A percentile compares a stretch with the other conserved stretches of the same genome.
These are phyloP conservation scores for Thalassiosira delicatula DNA, from an alignment of 352 stramenopile genomes.

Conservation along the genomic window DNA sequence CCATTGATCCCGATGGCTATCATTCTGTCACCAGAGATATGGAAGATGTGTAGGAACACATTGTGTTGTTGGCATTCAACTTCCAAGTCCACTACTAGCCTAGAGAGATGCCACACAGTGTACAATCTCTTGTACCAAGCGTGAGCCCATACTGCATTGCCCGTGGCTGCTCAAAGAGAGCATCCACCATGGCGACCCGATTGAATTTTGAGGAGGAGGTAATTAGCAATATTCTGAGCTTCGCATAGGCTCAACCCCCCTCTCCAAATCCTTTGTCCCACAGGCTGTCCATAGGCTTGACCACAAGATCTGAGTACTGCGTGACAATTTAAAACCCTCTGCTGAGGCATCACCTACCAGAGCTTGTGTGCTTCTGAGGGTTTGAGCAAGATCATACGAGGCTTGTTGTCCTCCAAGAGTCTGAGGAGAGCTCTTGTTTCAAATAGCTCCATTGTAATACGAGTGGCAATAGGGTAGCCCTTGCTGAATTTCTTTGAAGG, in stretches of 20 bases:
- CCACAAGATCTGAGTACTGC: constrained; percentile 7
- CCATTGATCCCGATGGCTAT: constrained; percentile 20
- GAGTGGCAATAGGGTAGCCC: background rate
- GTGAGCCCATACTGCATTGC: constrained; percentile 17
- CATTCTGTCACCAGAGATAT: constrained; percentile 22
- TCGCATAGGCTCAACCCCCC: constrained; percentile 23
- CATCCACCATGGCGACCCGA: constrained; percentile 20
- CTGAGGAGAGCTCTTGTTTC: background rate
- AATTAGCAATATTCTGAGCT: constrained; percentile 27
- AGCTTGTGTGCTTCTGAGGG: constrained; percentile 13
- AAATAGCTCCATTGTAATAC: background rate
- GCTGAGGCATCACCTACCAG: constrained; percentile 24
- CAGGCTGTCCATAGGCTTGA: constrained; percentile 3
- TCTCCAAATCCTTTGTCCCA: constrained; percentile 12
- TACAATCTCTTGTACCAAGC: constrained; percentile 32
- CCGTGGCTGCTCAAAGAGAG: background rate
- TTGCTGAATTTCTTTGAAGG: background rate
- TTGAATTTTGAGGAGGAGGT: constrained; percentile 17
- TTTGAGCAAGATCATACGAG: background rate
- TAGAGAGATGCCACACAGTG: background rate
- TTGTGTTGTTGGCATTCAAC: background rate
- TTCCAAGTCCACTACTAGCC: background rate
- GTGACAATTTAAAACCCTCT: constrained; percentile 22
- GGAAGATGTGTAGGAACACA: background rate
- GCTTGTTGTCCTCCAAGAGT: background rate